Evolutionary conservation across 768 basidiomycete genomes (phyloP).

Genomic region (Clitopilus hobsonii): DNA sequence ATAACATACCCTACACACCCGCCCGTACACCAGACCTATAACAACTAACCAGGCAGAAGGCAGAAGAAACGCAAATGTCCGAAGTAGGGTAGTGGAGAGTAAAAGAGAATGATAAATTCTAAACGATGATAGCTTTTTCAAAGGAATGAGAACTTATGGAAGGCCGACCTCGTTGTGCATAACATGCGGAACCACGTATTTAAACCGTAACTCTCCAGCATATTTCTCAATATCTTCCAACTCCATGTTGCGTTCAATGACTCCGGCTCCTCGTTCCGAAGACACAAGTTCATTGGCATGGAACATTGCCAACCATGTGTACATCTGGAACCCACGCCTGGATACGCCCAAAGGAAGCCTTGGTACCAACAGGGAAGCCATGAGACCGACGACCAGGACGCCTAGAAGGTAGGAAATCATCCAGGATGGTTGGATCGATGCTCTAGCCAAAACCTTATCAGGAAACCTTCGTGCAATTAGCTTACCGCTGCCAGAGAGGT

Average conservation of each 20-base stretch:
- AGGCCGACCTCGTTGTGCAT: background rate
- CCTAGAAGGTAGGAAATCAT: conserved; percentile 18
- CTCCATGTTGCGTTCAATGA: conserved; percentile 21
- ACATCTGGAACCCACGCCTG: conserved; percentile 22
- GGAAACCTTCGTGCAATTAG: conserved; percentile 29
- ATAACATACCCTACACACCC: too few relatives aligned
- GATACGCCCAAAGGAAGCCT: conserved; percentile 23
- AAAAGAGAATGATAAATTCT: too few relatives aligned
- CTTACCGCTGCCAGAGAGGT: conserved; percentile 32
- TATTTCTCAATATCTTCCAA: conserved; percentile 22
- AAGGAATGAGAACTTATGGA: background rate
- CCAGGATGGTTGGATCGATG: conserved; percentile 17
- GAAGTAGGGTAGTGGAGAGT: too few relatives aligned
- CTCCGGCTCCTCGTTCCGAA: conserved; percentile 3
- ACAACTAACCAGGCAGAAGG: too few relatives aligned
- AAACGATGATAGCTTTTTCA: too few relatives aligned
- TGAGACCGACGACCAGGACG: conserved; percentile 23
- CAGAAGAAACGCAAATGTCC: too few relatives aligned
- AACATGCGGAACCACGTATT: conserved; percentile 11
- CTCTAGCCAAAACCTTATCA: conserved; percentile 23
- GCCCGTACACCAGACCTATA: too few relatives aligned
- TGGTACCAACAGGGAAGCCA: conserved; percentile 25
- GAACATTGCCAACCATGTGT: conserved; percentile 27
- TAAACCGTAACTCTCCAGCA: conserved; percentile 24
- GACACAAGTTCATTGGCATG: conserved; percentile 21